Evolutionary conservation across 169 alveolate genomes (phyloP), one percentile per base, ranked within the genome.

Genomic region (Toxoplasma gondii): DNA sequence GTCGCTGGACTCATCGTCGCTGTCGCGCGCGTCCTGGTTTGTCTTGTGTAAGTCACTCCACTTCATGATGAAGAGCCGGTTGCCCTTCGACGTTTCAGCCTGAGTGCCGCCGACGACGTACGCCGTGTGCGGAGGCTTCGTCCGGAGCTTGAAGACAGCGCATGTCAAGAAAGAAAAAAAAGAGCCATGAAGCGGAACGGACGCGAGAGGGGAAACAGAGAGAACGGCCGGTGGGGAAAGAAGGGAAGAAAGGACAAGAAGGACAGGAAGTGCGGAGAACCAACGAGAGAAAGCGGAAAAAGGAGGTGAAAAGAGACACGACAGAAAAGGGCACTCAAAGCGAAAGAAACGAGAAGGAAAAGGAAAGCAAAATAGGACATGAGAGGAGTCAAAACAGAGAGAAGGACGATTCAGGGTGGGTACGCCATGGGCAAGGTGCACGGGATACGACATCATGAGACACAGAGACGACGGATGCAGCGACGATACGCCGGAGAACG

Each of bases 51-150:
- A 74, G 44, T 74, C 43, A 12, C 45, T 74, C 84, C 84, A 74
- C 44, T 74, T 74, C 84, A 74, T 74, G 49, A 36, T 36, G 84
- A 74, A 74, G 27, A 74, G 39, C 43, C 84, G 84, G 22, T 74
- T 74, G 16, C 43, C 45, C 45, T 16, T 22, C 45, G 49, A 9
- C 5, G 39, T 74, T n/a, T 74, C 84, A 7, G 84, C 84, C 84
- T 74, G 84, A 1, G 84, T 74, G 44, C 84, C 84, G 84, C 84
- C 43, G 38, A 74, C 84, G 38, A 74, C 84, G 44, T 74, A 74
- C 27, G 49, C 39, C 45, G 39, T 31, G 44, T 34, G n/a, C 31
- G 84, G 84, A 41, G 84, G 84, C 44, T 36, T 74, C 9, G 49
- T 74, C 45, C 84, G 84, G 44, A 22, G 84, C 45, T 34, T 41